A percentile compares a stretch with the other conserved stretches of the same genome.
Conservation (phyloP, 305 asterid genomes). For the Lippia alba region DNA sequence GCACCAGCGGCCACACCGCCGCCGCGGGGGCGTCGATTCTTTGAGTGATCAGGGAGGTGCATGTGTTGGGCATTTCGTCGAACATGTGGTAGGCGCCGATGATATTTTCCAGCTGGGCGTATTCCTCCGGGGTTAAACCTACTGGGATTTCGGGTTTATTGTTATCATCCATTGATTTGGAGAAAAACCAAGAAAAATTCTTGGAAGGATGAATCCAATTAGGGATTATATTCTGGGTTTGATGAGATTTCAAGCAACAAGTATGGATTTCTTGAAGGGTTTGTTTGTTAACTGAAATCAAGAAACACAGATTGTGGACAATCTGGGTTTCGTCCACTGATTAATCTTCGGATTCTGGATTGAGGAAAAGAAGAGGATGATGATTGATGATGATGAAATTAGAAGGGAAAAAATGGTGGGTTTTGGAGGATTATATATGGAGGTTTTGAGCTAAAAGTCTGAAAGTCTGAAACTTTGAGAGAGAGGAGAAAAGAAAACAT, state of each 20-base stretch:
- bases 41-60: conserved; percentile 80
- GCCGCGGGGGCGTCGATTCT: conserved; percentile 76
- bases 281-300: not conserved
- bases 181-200: not conserved
- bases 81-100: conserved; percentile 71
- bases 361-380: not conserved
- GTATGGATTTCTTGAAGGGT: not conserved
- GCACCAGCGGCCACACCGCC: conserved; percentile 82
- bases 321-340: not conserved
- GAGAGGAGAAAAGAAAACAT: no score
- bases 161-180: conserved; percentile 28
- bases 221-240: no score
- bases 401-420: not conserved
- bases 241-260: not conserved
- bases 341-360: conserved; percentile 1
- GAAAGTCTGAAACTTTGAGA: no score
- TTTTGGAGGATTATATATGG: not conserved
- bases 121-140: conserved; percentile 64
- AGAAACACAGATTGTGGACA: not conserved
- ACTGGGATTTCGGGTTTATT: conserved; percentile 41
- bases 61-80: conserved; percentile 70
- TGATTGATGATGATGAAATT: conserved; percentile 5
- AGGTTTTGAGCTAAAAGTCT: not conserved
- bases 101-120: conserved; percentile 50
- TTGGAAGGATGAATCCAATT: not conserved